Evolutionary conservation across 2,329 filamentous ascomycete species (phyloP).

Genomic region (Blastomyces gilchristii): DNA sequence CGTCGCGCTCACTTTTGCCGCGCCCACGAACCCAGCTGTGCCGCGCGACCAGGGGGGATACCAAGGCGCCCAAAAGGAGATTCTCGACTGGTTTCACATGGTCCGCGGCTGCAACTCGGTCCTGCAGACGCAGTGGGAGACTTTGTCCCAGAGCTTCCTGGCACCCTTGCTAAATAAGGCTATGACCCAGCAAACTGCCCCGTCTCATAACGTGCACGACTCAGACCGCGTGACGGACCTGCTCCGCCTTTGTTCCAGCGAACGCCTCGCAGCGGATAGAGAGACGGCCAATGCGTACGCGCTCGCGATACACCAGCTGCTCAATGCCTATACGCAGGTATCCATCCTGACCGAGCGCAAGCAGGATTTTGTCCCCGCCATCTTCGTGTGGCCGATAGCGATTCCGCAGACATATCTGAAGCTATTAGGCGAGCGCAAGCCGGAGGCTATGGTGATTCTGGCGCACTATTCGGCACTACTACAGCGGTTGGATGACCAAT

Average conservation of each 20-base stretch:
- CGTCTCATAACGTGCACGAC: constrained; percentile 19
- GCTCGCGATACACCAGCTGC: constrained; percentile 22
- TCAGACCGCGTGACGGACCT: constrained; percentile 22
- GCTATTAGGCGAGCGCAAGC: constrained; percentile 21
- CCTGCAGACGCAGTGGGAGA: constrained; percentile 21
- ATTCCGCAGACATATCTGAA: constrained; percentile 22
- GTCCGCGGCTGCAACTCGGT: constrained; percentile 24
- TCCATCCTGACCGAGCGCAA: constrained; percentile 19
- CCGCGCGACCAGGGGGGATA: constrained; percentile 13
- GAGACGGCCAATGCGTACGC: constrained; percentile 21
- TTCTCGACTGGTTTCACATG: constrained; percentile 24
- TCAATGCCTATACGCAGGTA: constrained; percentile 23
- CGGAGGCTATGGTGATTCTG: constrained; percentile 24
- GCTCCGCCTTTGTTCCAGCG: constrained; percentile 19
- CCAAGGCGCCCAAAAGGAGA: constrained; percentile 20
- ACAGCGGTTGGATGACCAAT: constrained; percentile 20
- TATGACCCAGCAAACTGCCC: constrained; percentile 20
- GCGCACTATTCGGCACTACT: constrained; percentile 24
- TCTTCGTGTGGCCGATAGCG: constrained; percentile 24
- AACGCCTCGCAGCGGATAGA: constrained; percentile 15
- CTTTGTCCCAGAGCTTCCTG: constrained; percentile 21
- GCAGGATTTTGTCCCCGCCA: constrained; percentile 21
- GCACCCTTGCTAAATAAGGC: constrained; percentile 23
- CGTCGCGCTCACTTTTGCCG: constrained; percentile 22
- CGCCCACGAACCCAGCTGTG: constrained; percentile 10